Percentiles rank a stretch among this genome's conserved stretches.
These are phyloP conservation scores for Puccinia novopanici DNA, from an alignment of 1,284 basidiomycete species.

Conservation along the genomic window DNA sequence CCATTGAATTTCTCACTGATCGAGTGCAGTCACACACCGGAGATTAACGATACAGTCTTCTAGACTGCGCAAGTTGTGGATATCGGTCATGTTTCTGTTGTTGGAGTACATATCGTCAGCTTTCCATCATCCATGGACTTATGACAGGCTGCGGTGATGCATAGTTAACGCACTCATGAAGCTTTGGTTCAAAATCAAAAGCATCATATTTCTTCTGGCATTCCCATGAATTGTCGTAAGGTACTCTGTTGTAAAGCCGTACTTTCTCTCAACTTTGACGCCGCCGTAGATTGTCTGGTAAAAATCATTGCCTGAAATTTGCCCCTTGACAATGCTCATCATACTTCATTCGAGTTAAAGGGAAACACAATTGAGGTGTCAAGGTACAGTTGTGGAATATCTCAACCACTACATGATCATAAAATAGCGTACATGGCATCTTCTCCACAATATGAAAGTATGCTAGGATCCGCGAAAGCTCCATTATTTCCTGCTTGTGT, in stretches of 20 bases:
- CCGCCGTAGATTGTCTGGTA: slow-evolving; percentile 24
- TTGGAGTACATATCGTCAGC: not conserved
- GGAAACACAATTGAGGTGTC: not conserved
- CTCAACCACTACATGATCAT: not conserved
- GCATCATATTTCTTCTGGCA: slow-evolving; percentile 40
- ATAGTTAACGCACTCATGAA: slow-evolving; percentile 10
- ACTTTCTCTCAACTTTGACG: slow-evolving; percentile 32
- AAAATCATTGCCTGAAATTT: slow-evolving; percentile 16
- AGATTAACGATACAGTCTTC: slow-evolving; percentile 41
- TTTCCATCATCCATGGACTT: too few relatives aligned
- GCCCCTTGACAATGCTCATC: slow-evolving; percentile 44
- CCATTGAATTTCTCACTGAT: slow-evolving; percentile 12
- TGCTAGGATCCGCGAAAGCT: slow-evolving; percentile 24
- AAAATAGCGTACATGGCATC: slow-evolving; percentile 27
- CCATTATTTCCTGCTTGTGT: slow-evolving; percentile 37
- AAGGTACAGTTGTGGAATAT: not conserved
- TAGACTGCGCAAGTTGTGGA: slow-evolving; percentile 9
- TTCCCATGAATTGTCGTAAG: slow-evolving; percentile 49
- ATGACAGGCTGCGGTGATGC: not conserved
- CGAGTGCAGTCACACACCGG: slow-evolving; percentile 44
- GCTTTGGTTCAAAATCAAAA: slow-evolving; percentile 46
- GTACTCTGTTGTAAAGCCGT: slow-evolving; percentile 48
- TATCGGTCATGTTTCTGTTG: slow-evolving; percentile 22
- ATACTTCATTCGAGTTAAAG: not conserved
- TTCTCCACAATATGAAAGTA: slow-evolving; percentile 44